Evolutionary conservation across 2,329 filamentous ascomycete genomes (phyloP), one percentile per base, ranked within the genome.

Genomic region (Claviceps sp.): DNA sequence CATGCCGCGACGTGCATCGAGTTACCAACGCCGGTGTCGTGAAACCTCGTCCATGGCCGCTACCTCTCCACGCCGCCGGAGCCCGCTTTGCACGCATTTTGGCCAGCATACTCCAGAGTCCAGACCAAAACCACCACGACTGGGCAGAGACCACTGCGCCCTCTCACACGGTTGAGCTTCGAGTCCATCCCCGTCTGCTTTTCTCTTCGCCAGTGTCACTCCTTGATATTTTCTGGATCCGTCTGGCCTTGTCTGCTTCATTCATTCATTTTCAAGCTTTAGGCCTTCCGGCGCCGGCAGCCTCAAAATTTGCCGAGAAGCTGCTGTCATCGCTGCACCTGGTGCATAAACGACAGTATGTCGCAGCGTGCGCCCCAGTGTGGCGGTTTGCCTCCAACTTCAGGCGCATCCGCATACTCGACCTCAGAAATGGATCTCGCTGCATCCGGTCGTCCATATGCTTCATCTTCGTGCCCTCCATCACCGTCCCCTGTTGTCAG

Each of bases 361-460:
- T 74, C 74, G 68, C 74, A 76, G 67, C 70, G 71, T 70, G 68
- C 69, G 65, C 68, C 69, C 67, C 71, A 70, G 65, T 66, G 65
- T 64, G 67, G 68, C 62, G 67, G 68, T 61, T 65, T 72, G 40
- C 30, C 48, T 62, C 68, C 63, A 64, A 63, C 62, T 62, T 50
- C 40, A 41, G 52, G 24, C 37, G 34, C 45, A 46, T 18, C 52
- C 34, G 38, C 52, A 50, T 45, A 24, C 50, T 51, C 48, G 24
- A 49, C 46, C 26, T 46, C 37, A 38, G 48, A 50, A 47, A 48
- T 45, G 34, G 53, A 52, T 16, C 14, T 38, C 18, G 44, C 45
- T 48, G 43, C 18, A 22, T 44, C 48, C 8, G 47, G 37, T 40
- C 49, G 49, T 53, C 50, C 54, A 54, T 52, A 22, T 55, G 50